phyloP scores from a whole-genome alignment of 129 eudicot species.

The Chrysanthemum lavandulifolium region DNA sequence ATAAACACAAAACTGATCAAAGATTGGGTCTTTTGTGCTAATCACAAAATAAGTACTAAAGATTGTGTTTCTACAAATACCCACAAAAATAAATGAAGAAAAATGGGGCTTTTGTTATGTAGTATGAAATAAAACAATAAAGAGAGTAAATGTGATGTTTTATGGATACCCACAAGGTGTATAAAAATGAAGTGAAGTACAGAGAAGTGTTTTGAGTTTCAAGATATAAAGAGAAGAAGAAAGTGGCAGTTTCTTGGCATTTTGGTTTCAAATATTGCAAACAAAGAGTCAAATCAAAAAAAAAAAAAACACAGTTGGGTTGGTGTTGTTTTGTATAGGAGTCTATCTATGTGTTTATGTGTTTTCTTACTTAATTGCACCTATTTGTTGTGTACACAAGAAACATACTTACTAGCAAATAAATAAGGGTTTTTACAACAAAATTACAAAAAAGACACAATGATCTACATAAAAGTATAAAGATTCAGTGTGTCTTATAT shows the following conservation, averaged over 20 bases:
- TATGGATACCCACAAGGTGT: conserved; percentile 25
- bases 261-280: conserved; percentile 40
- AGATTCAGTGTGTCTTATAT: too few species aligned
- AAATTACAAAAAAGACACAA: too few species aligned
- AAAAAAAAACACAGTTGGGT: conserved; percentile 27
- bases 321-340: conserved; percentile 22
- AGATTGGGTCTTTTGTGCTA: too few species aligned
- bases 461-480: too few species aligned
- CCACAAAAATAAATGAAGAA: too few species aligned
- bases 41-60: too few species aligned
- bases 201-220: conserved; percentile 35
- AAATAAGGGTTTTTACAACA: too few species aligned
- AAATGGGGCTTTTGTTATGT: too few species aligned
- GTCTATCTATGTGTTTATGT: conserved; percentile 20
- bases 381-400: conserved; percentile 36
- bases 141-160: neutral
- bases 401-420: conserved; percentile 14
- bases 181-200: conserved; percentile 12
- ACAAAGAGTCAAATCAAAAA: conserved; percentile 41
- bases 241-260: conserved; percentile 54
- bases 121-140: too few species aligned
- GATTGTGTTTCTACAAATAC: too few species aligned
- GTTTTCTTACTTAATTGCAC: conserved; percentile 17
- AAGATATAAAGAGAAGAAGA: conserved; percentile 44
- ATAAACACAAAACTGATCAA: too few species aligned